These are phyloP conservation scores for Nemania sp. DNA, from an alignment of 2,329 filamentous ascomycete genomes.

Conservation along the genomic window DNA sequence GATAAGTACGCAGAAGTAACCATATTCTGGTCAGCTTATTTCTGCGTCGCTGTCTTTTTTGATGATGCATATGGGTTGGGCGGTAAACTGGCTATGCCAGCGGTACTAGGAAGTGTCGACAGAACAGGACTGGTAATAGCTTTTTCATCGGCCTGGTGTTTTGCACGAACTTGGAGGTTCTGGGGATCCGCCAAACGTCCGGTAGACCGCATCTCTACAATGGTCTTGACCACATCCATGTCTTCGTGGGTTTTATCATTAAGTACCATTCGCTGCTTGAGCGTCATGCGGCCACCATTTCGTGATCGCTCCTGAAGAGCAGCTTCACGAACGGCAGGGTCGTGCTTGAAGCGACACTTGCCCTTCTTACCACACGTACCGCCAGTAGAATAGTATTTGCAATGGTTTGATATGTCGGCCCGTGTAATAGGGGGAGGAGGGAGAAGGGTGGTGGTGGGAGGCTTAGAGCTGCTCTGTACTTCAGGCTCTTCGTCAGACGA, in stretches of 20 bases:
- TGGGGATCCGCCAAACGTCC: constrained; percentile 51
- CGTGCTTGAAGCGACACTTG: constrained; percentile 75
- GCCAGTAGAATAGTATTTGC: constrained; percentile 72
- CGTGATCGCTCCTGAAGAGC: constrained; percentile 65
- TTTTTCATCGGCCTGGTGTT: constrained; percentile 38
- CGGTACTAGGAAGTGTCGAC: constrained; percentile 35
- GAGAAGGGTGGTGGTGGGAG: constrained; percentile 42
- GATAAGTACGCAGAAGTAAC: no score
- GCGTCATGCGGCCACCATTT: constrained; percentile 67
- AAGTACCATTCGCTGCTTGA: constrained; percentile 65
- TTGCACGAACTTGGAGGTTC: constrained; percentile 35
- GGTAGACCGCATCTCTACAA: constrained; percentile 66
- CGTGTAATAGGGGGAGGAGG: constrained; percentile 54
- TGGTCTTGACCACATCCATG: constrained; percentile 65
- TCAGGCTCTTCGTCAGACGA: constrained; percentile 65
- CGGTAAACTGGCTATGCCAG: constrained; percentile 36
- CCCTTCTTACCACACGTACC: constrained; percentile 72
- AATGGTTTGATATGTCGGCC: constrained; percentile 66
- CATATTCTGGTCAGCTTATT: constrained; percentile 12
- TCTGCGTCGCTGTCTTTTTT: constrained; percentile 18
- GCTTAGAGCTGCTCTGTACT: constrained; percentile 55
- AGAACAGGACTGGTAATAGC: constrained; percentile 18
- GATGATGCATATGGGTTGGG: constrained; percentile 42
- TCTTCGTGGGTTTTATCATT: constrained; percentile 73
- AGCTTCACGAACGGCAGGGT: constrained; percentile 63